A percentile compares a stretch with the other conserved stretches of the same genome.
phyloP scores from a whole-genome alignment of 208 protist species.

The Wallacemonas sp. region DNA sequence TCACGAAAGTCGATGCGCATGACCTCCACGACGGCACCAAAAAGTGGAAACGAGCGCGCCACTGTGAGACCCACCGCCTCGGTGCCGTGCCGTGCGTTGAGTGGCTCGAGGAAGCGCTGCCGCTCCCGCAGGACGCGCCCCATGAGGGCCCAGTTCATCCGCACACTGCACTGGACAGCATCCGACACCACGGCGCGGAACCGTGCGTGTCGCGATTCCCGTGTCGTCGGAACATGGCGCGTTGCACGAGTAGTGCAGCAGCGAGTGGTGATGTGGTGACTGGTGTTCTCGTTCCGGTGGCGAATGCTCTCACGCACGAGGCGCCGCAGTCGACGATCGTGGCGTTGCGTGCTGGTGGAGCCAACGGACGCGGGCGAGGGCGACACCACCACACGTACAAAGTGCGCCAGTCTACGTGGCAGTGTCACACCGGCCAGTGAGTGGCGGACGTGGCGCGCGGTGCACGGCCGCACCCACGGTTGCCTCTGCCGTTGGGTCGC shows the following conservation, averaged over 20 bases:
- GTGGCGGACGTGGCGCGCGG: background rate
- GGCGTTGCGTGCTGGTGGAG: background rate
- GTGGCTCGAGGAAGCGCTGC: background rate
- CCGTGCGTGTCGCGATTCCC: too few relatives aligned
- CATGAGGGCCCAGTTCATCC: background rate
- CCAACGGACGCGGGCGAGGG: background rate
- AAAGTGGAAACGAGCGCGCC: slow-evolving; percentile 43
- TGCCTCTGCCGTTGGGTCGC: background rate
- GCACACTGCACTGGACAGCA: background rate
- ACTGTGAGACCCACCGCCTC: background rate
- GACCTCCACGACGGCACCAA: slow-evolving; percentile 40
- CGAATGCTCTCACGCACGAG: background rate
- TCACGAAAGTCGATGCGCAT: slow-evolving; percentile 12
- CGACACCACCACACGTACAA: background rate
- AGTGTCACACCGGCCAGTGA: background rate
- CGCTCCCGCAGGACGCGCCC: background rate
- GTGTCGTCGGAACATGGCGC: too few relatives aligned
- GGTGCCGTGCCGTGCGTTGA: background rate
- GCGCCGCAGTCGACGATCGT: background rate
- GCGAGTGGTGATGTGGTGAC: too few relatives aligned
- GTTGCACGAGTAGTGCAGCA: too few relatives aligned
- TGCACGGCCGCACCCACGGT: background rate
- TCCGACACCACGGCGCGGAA: background rate
- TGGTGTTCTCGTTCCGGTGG: background rate
- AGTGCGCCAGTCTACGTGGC: background rate